Evolutionary conservation across 139 green algal species (phyloP), one percentile per base, ranked within the genome.

Genomic region (Chlorella sorokiniana): DNA sequence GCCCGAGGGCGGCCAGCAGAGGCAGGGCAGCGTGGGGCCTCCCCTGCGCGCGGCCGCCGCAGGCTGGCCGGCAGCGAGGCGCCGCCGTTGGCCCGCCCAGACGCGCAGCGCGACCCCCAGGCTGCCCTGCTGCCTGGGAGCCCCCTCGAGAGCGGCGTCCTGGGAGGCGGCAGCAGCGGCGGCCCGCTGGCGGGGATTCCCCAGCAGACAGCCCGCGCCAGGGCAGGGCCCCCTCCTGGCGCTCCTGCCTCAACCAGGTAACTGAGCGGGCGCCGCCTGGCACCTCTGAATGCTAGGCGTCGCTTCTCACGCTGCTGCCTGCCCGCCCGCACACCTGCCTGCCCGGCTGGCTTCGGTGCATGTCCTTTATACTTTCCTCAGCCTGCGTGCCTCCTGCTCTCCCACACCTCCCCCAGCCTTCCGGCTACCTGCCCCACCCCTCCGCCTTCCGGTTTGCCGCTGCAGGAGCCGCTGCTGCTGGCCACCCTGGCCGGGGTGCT

Each of bases 401-500:
- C n/a, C n/a, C n/a, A n/a, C n/a, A n/a, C n/a, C n/a, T n/a, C n/a
- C n/a, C n/a, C n/a, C n/a, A n/a, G n/a, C n/a, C n/a, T n/a, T n/a
- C n/a, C n/a, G n/a, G n/a, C n/a, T n/a, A n/a, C n/a, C n/a, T n/a
- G n/a, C n/a, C n/a, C n/a, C n/a, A n/a, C n/a, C n/a, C n/a, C n/a
- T n/a, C n/a, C n/a, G n/a, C n/a, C n/a, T n/a, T n/a, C n/a, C n/a
- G n/a, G n/a, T n/a, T n/a, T n/a, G n/a, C n/a, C n/a, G n/a, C n/a
- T 42, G 38, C 41, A 45, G 11, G 78, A 77, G 67, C 78, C 65
- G 10, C 78, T 83, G 65, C 78, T 86, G 63, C 29, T 83, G 48
- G 18, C 20, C 27, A 83, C 75, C 14, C 37, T 82, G 44, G 18
- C 37, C 63, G 83, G 84, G 18, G 73, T 91, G 42, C 48, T 81